Evolutionary conservation across 108 stramenopile species (phyloP).

Genomic region (Cyclotella sp.): DNA sequence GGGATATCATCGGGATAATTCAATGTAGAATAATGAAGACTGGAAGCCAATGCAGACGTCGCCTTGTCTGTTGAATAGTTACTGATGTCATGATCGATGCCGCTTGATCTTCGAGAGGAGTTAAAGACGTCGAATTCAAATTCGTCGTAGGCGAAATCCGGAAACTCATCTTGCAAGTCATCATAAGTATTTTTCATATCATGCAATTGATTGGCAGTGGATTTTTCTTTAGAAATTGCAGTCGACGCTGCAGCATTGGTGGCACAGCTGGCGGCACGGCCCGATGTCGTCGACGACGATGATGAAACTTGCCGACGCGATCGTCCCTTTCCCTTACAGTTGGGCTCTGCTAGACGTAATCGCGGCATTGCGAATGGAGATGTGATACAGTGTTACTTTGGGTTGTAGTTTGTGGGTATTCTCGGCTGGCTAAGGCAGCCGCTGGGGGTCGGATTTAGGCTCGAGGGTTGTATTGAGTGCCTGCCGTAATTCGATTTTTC

Average conservation of each 20-base stretch:
- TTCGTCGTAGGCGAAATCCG: conserved; percentile 5
- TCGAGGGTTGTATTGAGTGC: neutral
- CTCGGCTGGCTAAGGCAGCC: too few species aligned
- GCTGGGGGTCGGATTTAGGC: neutral
- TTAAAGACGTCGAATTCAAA: neutral
- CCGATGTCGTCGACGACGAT: neutral
- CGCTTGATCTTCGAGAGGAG: too few species aligned
- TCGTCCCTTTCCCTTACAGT: neutral
- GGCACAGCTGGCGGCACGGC: neutral
- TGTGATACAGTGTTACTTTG: too few species aligned
- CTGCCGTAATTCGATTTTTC: too few species aligned
- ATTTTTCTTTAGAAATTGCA: neutral
- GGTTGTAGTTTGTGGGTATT: neutral
- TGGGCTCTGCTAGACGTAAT: conserved; percentile 11
- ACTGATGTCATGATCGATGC: too few species aligned
- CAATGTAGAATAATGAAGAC: neutral
- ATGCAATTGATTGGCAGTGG: too few species aligned
- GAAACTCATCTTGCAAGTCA: neutral
- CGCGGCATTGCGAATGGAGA: conserved; percentile 11
- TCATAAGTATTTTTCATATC: neutral
- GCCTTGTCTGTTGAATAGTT: too few species aligned
- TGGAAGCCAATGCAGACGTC: neutral
- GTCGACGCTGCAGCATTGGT: neutral
- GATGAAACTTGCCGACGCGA: neutral
- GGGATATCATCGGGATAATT: neutral